A percentile compares a stretch with the other conserved stretches of the same genome.
Conservation (phyloP, 2,329 filamentous ascomycete genomes). For the Verticillium nonalfalfae region DNA sequence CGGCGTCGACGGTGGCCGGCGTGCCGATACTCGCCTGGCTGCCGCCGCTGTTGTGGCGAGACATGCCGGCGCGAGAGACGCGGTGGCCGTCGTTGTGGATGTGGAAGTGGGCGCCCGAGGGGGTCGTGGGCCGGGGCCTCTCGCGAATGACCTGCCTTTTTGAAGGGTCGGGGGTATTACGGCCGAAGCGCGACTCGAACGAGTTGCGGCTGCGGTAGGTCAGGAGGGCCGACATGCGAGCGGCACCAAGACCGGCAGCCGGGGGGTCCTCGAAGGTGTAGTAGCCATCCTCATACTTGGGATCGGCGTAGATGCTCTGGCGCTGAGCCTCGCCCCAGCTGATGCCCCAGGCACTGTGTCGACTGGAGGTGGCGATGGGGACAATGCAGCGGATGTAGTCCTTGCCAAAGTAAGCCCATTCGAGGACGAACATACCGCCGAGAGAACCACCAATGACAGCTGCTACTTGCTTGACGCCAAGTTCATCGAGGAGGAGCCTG, state of each 20-base stretch:
- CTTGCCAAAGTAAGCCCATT: conserved; percentile 87
- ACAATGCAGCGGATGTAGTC: conserved; percentile 77
- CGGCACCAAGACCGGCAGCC: conserved; percentile 78
- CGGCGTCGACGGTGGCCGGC: not conserved
- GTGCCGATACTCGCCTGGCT: conserved; percentile 9
- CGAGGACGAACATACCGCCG: conserved; percentile 84
- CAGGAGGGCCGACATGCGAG: conserved; percentile 91
- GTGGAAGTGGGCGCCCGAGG: conserved; percentile 67
- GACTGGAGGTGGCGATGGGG: conserved; percentile 77
- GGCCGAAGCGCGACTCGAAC: conserved; percentile 90
- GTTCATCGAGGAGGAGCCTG: conserved; percentile 71
- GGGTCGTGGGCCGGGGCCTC: conserved; percentile 50
- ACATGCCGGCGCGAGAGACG: conserved; percentile 46
- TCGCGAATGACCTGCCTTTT: conserved; percentile 79
- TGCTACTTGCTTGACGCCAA: conserved; percentile 73
- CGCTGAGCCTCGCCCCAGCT: conserved; percentile 86
- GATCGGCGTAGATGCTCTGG: conserved; percentile 94
- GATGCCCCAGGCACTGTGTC: conserved; percentile 85
- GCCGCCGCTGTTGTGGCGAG: conserved; percentile 35
- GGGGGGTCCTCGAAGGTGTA: conserved; percentile 86
- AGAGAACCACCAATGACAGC: conserved; percentile 79
- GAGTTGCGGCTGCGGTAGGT: conserved; percentile 97
- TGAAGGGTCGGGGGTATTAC: conserved; percentile 83
- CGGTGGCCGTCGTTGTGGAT: conserved; percentile 80
- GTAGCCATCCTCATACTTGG: conserved; percentile 97